These are phyloP conservation scores for Coemansia erecta DNA, from an alignment of 192 early-diverging fungal species.

Conservation along the genomic window DNA sequence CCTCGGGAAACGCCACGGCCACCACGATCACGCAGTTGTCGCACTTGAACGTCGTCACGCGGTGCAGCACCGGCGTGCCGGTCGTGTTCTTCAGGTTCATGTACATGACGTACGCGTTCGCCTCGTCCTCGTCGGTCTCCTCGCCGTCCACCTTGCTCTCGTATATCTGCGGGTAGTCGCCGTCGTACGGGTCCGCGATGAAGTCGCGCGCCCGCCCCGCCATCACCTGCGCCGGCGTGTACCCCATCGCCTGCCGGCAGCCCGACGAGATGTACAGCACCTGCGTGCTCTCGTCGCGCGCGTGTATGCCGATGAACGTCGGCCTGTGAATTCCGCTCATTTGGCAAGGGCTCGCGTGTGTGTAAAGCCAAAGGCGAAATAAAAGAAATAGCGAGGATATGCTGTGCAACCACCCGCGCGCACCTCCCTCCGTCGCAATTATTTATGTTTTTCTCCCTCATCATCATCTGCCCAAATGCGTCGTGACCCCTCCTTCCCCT, in stretches of 20 bases:
- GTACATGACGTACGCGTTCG: conserved; percentile 43
- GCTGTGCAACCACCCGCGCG: not conserved
- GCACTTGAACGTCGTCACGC: conserved; percentile 36
- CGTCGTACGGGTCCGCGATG: conserved; percentile 34
- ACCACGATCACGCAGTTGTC: conserved; percentile 41
- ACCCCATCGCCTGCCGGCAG: conserved; percentile 32
- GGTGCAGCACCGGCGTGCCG: conserved; percentile 22
- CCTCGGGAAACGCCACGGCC: conserved; percentile 31
- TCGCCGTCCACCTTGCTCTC: conserved; percentile 26
- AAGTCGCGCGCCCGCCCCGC: conserved; percentile 25
- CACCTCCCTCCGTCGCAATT: too few relatives aligned
- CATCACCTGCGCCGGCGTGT: conserved; percentile 32
- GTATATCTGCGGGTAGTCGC: conserved; percentile 29
- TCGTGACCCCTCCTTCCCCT: too few relatives aligned
- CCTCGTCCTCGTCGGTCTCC: conserved; percentile 36
- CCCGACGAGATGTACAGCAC: conserved; percentile 50
- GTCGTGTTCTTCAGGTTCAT: conserved; percentile 31
- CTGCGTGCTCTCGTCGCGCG: conserved; percentile 30
- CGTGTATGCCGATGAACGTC: conserved; percentile 40
- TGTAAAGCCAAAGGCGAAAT: not conserved
- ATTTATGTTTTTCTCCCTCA: too few relatives aligned
- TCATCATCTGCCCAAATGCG: too few relatives aligned
- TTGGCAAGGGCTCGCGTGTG: not conserved
- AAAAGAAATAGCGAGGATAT: not conserved
- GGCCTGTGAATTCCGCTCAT: conserved; percentile 19